Base-by-base conservation (phyloP, 768 basidiomycete genomes). In the Lactarius indigo region DNA sequence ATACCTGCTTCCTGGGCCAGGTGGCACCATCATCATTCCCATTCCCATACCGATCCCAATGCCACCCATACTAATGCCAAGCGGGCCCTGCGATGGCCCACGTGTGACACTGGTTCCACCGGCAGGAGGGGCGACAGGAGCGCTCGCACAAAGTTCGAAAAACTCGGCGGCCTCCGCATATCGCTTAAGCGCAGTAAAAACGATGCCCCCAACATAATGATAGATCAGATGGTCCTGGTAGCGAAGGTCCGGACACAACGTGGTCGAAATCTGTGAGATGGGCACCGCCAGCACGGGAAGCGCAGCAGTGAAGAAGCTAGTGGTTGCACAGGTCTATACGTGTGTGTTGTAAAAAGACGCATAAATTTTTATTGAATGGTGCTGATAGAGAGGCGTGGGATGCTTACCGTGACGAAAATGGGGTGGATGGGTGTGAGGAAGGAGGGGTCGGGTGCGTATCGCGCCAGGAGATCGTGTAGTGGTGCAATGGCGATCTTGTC, bases 171-270 rank as follows among this genome's bases (percentile, higher is more conserved):
- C 91, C 10, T 87, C 82, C 2, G 78, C 71, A 86, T 88, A 94
- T 20, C 79, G 79, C 71, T 87, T 86, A 52, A 91, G 79, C 0
- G 85, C 85, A 10, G 80, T 77, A 1, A 89, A 80, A 1, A 83
- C 83, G n/a, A 91, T 79, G 1, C 92, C 94, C 3, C 89, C 92
- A 2, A 85, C 79, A 75, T 94, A 94, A 79, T 95, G 91, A 74
- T 94, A 94, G n/a, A 84, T 77, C 28, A 96, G 81, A 72, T 89
- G 89, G 75, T 95, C 94, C 69, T 84, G 87, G 77, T 92, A 94
- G 37, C 75, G 77, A 62, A 96, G 78, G 66, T 92, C 90, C 8
- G 69, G 65, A 2, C 84, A 85, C n/a, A 84, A 74, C 0, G 74
- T 68, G 2, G 78, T 81, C 74, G 89, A 87, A 64, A 94, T 82